phyloP scores from a whole-genome alignment of 2,329 filamentous ascomycete species.

The Dryadomyces quercus-mongolicae region DNA sequence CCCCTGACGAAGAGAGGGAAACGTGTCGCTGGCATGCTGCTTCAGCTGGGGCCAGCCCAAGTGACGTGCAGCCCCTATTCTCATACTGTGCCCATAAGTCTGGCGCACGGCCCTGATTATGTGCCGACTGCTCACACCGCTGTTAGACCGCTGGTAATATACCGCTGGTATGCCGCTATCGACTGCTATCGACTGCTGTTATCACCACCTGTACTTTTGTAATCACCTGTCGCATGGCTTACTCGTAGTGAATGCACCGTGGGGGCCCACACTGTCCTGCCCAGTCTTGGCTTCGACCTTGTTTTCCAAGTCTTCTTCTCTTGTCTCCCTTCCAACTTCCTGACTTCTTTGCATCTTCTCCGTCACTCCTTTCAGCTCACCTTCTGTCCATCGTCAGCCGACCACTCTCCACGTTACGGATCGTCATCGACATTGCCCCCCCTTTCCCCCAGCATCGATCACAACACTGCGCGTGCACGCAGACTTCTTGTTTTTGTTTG shows the following conservation, averaged over 20 bases:
- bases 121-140: no score
- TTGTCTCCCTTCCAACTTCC: not conserved
- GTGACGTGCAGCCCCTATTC: not conserved
- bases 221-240: not conserved
- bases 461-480: not conserved
- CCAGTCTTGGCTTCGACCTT: not conserved
- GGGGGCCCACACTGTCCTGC: not conserved
- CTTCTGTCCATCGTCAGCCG: slow-evolving; percentile 1
- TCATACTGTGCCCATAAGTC: not conserved
- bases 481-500: not conserved
- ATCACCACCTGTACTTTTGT: not conserved
- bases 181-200: not conserved
- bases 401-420: not conserved
- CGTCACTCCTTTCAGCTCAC: not conserved
- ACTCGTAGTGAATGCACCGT: not conserved
- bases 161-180: not conserved
- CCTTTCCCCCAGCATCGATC: not conserved
- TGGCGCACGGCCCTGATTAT: no score
- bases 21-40: not conserved
- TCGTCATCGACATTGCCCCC: not conserved
- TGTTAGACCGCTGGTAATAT: not conserved
- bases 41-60: not conserved
- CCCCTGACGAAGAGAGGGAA: no score
- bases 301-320: not conserved
- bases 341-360: not conserved